Conservation (phyloP, 2,329 filamentous ascomycete species). For the Xylariaceae sp. region DNA sequence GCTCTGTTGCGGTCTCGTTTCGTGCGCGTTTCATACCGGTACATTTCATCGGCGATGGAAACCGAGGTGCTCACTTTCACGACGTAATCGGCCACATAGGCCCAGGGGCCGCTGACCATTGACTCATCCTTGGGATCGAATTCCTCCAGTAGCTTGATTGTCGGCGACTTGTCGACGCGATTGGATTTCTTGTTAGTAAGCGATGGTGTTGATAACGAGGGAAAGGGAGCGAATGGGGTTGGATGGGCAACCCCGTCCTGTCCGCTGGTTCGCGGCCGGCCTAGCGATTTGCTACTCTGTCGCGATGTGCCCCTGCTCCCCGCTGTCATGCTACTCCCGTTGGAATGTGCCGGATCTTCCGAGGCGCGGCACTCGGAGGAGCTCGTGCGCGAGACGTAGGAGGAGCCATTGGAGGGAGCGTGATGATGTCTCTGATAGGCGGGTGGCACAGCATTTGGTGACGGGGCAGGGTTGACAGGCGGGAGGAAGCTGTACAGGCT, state of each 20-base stretch:
- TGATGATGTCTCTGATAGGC: slow-evolving; percentile 18
- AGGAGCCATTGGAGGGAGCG: slow-evolving; percentile 21
- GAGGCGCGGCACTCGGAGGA: slow-evolving; percentile 19
- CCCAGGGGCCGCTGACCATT: slow-evolving; percentile 67
- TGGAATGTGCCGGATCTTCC: slow-evolving; percentile 23
- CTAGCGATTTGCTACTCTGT: slow-evolving; percentile 24
- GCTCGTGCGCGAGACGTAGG: slow-evolving; percentile 17
- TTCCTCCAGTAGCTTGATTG: slow-evolving; percentile 77
- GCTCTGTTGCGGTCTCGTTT: slow-evolving; percentile 31
- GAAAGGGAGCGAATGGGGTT: slow-evolving; percentile 18
- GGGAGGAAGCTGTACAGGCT: slow-evolving; percentile 60
- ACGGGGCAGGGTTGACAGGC: slow-evolving; percentile 13
- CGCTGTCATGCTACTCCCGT: slow-evolving; percentile 22
- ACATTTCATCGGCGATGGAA: slow-evolving; percentile 52
- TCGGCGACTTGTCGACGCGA: slow-evolving; percentile 48
- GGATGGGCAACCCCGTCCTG: slow-evolving; percentile 22
- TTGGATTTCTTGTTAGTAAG: slow-evolving; percentile 35
- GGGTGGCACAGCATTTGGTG: slow-evolving; percentile 13
- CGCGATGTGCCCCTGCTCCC: slow-evolving; percentile 24
- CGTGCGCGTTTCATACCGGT: slow-evolving; percentile 47
- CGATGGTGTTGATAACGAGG: slow-evolving; percentile 34
- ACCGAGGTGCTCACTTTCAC: slow-evolving; percentile 56
- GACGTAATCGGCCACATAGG: slow-evolving; percentile 79
- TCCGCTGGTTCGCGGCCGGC: slow-evolving; percentile 19
- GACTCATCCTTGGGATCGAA: slow-evolving; percentile 67